Conservation (phyloP, 208 protist genomes). For the Leishmania major region DNA sequence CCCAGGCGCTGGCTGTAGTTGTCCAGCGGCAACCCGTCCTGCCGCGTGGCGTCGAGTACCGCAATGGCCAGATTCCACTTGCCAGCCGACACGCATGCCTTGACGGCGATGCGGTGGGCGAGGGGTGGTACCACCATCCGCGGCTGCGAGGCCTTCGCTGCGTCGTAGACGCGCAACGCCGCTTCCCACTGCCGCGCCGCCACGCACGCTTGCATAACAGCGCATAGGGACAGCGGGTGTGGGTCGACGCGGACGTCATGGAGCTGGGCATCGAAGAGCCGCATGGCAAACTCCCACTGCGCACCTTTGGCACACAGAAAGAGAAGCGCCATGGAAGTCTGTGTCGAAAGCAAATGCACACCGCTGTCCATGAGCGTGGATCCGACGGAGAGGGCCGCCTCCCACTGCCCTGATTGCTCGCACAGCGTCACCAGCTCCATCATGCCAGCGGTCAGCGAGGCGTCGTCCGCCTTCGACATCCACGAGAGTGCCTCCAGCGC, state of each 20-base stretch:
- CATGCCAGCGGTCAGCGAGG: slow-evolving; percentile 69
- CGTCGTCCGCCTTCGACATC: slow-evolving; percentile 80
- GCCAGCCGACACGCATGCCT: slow-evolving; percentile 53
- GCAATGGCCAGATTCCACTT: slow-evolving; percentile 54
- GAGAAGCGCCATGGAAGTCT: slow-evolving; percentile 65
- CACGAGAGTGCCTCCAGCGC: slow-evolving; percentile 83
- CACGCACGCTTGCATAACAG: slow-evolving; percentile 70
- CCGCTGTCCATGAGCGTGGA: slow-evolving; percentile 45
- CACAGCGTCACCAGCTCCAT: slow-evolving; percentile 79
- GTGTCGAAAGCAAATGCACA: slow-evolving; percentile 47
- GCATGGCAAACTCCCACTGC: slow-evolving; percentile 58
- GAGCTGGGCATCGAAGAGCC: slow-evolving; percentile 50
- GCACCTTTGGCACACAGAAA: slow-evolving; percentile 68
- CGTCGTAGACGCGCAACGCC: slow-evolving; percentile 40
- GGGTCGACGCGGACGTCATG: slow-evolving; percentile 52
- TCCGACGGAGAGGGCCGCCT: slow-evolving; percentile 67
- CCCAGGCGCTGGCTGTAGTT: slow-evolving; percentile 75
- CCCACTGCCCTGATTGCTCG: slow-evolving; percentile 84
- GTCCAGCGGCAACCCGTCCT: slow-evolving; percentile 68
- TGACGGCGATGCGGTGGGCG: slow-evolving; percentile 72
- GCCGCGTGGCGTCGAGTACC: slow-evolving; percentile 62
- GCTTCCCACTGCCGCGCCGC: slow-evolving; percentile 55
- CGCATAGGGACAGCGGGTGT: slow-evolving; percentile 76
- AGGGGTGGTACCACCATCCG: slow-evolving; percentile 72
- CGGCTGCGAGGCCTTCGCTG: slow-evolving; percentile 57